phyloP scores from a whole-genome alignment of 106 monocot genomes.

The Iris macrosiphon region DNA sequence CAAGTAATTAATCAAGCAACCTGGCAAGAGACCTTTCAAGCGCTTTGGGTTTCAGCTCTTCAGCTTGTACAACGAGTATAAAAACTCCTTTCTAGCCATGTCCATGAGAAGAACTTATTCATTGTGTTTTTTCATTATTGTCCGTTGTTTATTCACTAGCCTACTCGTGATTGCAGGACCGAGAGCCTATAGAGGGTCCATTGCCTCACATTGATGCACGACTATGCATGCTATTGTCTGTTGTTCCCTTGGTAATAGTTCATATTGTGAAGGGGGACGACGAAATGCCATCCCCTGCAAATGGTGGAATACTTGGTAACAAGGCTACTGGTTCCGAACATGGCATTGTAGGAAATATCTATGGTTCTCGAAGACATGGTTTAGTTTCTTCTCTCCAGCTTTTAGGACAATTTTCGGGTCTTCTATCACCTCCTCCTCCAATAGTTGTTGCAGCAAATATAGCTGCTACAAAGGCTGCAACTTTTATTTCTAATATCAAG shows the following conservation, averaged over 20 bases:
- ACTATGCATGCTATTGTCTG: conserved; percentile 72
- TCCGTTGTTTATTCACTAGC: neutral
- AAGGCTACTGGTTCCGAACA: conserved; percentile 5
- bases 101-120: neutral
- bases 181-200: conserved; percentile 71
- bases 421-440: conserved; percentile 66
- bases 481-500: conserved; percentile 49
- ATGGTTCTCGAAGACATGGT: conserved; percentile 51
- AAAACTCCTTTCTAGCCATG: conserved; percentile 12
- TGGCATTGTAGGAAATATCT: conserved; percentile 17
- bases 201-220: conserved; percentile 78
- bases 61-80: conserved; percentile 79
- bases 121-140: conserved; percentile 1
- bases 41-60: conserved; percentile 82
- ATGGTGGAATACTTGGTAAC: no score
- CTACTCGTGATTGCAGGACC: conserved; percentile 29
- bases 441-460: conserved; percentile 54
- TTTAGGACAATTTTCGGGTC: conserved; percentile 54
- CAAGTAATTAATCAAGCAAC: conserved; percentile 70
- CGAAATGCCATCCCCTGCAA: no score
- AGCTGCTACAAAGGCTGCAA: conserved; percentile 79
- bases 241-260: conserved; percentile 66
- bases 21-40: conserved; percentile 93
- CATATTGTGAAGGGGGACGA: conserved; percentile 49
- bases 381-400: conserved; percentile 65